These are phyloP conservation scores for Gossypium longicalyx DNA, from an alignment of 345 rosid species.

Conservation along the genomic window DNA sequence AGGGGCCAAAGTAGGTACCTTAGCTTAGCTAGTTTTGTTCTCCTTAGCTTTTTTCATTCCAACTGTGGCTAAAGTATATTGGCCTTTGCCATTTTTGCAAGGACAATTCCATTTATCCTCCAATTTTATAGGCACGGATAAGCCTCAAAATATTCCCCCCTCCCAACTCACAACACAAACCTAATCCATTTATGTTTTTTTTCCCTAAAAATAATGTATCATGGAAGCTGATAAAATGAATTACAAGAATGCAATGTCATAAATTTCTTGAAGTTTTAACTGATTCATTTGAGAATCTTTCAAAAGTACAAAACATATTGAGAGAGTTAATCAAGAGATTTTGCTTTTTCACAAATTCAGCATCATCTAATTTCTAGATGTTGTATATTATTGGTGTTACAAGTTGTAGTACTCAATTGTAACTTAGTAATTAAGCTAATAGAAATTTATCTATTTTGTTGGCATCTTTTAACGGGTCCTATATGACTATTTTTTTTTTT, in stretches of 20 bases:
- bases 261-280: neutral
- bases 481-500: too few relatives aligned
- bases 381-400: too few relatives aligned
- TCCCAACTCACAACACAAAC: neutral
- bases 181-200: neutral
- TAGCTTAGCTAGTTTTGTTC: neutral
- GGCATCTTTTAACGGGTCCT: too few relatives aligned
- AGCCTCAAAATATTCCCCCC: conserved; percentile 9
- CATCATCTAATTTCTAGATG: too few relatives aligned
- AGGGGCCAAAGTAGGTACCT: neutral
- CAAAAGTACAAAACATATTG: neutral
- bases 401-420: too few relatives aligned
- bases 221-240: neutral
- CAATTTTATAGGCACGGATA: neutral
- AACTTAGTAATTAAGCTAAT: too few relatives aligned
- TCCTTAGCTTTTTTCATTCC: neutral
- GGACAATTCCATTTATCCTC: neutral
- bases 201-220: neutral
- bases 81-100: conserved; percentile 6
- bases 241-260: neutral
- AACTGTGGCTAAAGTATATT: neutral
- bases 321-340: too few relatives aligned
- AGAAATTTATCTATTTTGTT: too few relatives aligned
- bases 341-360: too few relatives aligned
- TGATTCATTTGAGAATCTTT: neutral